Base-by-base conservation (phyloP, 139 green algal genomes). In the Chlorella sp. region DNA sequence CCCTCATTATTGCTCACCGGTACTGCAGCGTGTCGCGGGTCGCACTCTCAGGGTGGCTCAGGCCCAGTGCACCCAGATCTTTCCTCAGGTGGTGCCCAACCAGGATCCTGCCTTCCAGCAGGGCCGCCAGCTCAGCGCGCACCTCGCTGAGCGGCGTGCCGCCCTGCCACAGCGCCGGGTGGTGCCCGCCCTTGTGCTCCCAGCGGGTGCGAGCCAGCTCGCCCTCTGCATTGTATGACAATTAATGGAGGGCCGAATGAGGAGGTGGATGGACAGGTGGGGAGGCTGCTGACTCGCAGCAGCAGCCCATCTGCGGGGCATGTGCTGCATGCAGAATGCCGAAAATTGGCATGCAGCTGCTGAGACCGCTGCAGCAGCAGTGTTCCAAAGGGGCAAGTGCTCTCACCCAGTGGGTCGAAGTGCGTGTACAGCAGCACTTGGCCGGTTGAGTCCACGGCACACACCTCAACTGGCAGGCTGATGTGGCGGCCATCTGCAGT, bases 81-180 rank as follows among this genome's bases (percentile, higher is more conserved):
- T 90, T 82, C 25, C 26, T 30, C 32, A 90, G 68, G 78, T 90
- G 84, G 70, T 90, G 87, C 25, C 87, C 87, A 20, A 90, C 87
- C 47, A 90, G 74, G 18, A 85, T 26, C 26, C 74, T 51, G 32
- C 87, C 74, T 28, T 26, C 26, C n/a, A 78, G 38, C 51, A 56
- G 51, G 13, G 39, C 60, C 57, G 21, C 38, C 56, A 90, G 32
- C 30, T 76, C 38, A 16, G 5, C 9, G 28, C 62, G 28, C 26
- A 90, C 68, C 57, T 83, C 34, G 7, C 18, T 4, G 36, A 90
- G 41, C 55, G 75, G 72, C 30, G 65, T 44, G 2, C 62, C 83
- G 15, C 55, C 51, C 5, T 34, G 44, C 75, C 83, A 89, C 62
- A 74, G 21, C 11, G 67, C 38, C 12, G 68, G 36, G 25, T 56